Base-by-base conservation (phyloP, 768 basidiomycete species). In the Xerocomellus amylosporus region DNA sequence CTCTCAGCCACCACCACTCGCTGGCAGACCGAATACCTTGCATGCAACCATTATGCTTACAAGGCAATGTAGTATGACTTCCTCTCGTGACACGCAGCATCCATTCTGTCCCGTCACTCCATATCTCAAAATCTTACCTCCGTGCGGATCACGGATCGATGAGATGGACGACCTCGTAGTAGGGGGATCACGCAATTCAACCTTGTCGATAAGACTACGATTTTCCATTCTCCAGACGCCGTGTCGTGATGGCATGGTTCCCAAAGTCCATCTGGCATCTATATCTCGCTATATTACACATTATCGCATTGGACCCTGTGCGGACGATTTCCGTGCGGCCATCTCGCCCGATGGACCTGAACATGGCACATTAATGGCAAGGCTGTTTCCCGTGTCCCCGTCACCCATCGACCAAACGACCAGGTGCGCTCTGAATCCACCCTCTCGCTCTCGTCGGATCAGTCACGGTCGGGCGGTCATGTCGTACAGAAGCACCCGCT, bases 251-350 rank as follows among this genome's bases (percentile, higher is more conserved):
- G 31, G 34, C 19, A 26, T 26, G 46, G 28, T 54, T 54, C 58
- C 9, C 42, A 39, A 44, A n/a, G 13, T 30, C 44, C 51, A 47
- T 30, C 48, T 61, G 36, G 12, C 14, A 22, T 44, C 56, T 26
- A 55, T 62, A 62, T 64, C 58, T 57, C 45, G 52, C 38, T 10
- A 51, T 30, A 56, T 60, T 24, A 52, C 51, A 48, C 45, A 43
- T 59, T 59, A 64, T 45, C 59, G 56, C 62, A 48, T 33, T 51
- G 55, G 60, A 56, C 58, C 62, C 62, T 60, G 19, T 52, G 60
- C 59, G 55, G 62, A 46, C 55, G 62, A 55, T 56, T 43, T 56
- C 63, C 60, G 55, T 39, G 37, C 51, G 67, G 58, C 55, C 38
- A 53, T 56, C 24, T 58, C 20, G 3, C 36, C 42, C 42, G 46